Percentiles rank a stretch among this genome's conserved stretches.
Conservation (phyloP, 2,329 filamentous ascomycete species). For the Phyllosticta ampelicida region DNA sequence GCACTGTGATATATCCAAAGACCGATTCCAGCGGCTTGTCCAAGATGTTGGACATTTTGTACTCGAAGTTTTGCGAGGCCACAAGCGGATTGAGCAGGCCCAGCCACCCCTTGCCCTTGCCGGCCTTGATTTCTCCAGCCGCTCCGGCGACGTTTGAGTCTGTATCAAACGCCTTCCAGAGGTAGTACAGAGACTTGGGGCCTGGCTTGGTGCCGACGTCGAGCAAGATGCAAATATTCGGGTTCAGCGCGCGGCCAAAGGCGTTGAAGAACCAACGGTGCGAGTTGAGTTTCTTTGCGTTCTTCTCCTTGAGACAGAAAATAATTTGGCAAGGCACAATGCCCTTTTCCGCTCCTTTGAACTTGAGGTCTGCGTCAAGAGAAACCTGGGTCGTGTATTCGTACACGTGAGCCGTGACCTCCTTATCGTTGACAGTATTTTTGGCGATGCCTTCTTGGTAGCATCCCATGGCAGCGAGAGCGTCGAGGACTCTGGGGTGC, state of each 20-base stretch:
- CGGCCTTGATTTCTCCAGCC: slow-evolving; percentile 94
- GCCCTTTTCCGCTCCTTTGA: slow-evolving; percentile 98
- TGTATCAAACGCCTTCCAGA: slow-evolving; percentile 98
- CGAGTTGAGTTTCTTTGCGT: slow-evolving; percentile 94
- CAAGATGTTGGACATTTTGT: slow-evolving; percentile 99
- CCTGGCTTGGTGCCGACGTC: slow-evolving; percentile 93
- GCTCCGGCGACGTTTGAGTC: slow-evolving; percentile 96
- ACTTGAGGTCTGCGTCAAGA: slow-evolving; percentile 88
- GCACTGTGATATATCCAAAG: slow-evolving; percentile 95
- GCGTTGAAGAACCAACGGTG: slow-evolving; percentile 99
- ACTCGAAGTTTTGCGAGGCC: slow-evolving; percentile 97
- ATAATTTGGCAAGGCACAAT: slow-evolving; percentile 98
- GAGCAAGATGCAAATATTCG: slow-evolving; percentile 92
- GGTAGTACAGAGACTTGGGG: slow-evolving; percentile 81
- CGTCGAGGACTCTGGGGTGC: slow-evolving; percentile 85
- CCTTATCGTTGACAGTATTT: slow-evolving; percentile 92
- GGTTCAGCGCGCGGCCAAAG: slow-evolving; percentile 82
- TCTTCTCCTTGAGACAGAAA: slow-evolving; percentile 97
- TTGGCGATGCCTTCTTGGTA: slow-evolving; percentile 98
- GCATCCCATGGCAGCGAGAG: slow-evolving; percentile 89
- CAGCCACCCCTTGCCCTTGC: slow-evolving; percentile 74
- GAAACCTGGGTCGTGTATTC: slow-evolving; percentile 99
- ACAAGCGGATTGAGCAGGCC: slow-evolving; percentile 89
- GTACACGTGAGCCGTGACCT: slow-evolving; percentile 94
- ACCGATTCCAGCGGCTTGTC: slow-evolving; percentile 96